A percentile compares a stretch with the other conserved stretches of the same genome.
phyloP scores from a whole-genome alignment of 148 eudicot species.

The Linanthus parryae region DNA sequence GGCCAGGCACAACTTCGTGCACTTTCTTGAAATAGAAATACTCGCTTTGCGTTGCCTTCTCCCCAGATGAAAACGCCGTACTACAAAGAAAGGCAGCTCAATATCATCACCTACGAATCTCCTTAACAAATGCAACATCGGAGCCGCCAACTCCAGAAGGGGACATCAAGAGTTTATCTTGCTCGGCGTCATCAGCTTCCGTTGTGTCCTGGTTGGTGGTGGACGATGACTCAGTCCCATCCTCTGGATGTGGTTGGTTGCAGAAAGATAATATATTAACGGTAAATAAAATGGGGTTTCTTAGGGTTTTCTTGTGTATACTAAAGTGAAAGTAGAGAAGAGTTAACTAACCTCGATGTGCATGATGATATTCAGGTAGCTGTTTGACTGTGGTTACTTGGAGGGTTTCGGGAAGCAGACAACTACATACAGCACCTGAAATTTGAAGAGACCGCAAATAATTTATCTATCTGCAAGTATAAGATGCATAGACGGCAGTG shows the following conservation, averaged over 20 bases:
- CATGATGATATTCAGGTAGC: constrained; percentile 67
- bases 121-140: constrained; percentile 61
- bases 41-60: too few relatives aligned
- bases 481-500: too few relatives aligned
- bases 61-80: too few relatives aligned
- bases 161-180: constrained; percentile 38
- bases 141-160: constrained; percentile 26
- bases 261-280: too few relatives aligned
- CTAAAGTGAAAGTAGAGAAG: background rate
- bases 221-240: constrained; percentile 28
- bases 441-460: too few relatives aligned
- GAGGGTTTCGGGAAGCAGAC: constrained; percentile 87
- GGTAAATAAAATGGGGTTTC: too few relatives aligned
- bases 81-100: too few relatives aligned
- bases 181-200: constrained; percentile 48
- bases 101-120: constrained; percentile 34
- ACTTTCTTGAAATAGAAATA: too few relatives aligned
- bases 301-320: too few relatives aligned
- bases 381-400: constrained; percentile 72
- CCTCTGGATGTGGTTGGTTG: too few relatives aligned
- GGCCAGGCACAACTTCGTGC: too few relatives aligned
- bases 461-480: too few relatives aligned
- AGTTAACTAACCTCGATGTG: constrained; percentile 33
- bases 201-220: constrained; percentile 25
- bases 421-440: constrained; percentile 77